Conservation (phyloP, 305 asterid species). For the Solanum hybrid region DNA sequence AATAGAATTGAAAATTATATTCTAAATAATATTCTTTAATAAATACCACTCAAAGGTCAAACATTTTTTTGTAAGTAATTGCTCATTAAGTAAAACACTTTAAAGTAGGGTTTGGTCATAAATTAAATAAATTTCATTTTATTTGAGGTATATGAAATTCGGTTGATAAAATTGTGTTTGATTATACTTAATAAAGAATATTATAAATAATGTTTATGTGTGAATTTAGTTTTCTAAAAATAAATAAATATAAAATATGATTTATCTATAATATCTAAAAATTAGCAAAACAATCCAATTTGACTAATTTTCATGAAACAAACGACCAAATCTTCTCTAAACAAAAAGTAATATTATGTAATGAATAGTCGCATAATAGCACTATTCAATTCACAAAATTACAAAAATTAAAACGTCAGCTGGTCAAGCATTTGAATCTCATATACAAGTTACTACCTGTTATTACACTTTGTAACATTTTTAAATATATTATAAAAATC, state of each 20-base stretch:
- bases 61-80: neutral
- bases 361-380: neutral
- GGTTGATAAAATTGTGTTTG: neutral
- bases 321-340: neutral
- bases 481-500: neutral
- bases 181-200: neutral
- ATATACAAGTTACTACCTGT: neutral
- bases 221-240: neutral
- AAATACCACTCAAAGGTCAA: neutral
- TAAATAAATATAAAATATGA: neutral
- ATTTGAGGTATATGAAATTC: neutral
- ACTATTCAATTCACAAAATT: neutral
- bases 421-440: neutral
- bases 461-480: neutral
- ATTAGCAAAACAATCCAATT: neutral
- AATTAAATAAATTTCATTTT: neutral
- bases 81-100: neutral
- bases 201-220: neutral
- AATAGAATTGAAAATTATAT: neutral
- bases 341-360: neutral
- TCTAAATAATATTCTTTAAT: neutral
- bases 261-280: neutral
- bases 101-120: neutral
- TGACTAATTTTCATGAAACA: neutral
- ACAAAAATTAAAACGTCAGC: neutral